Percentiles rank a stretch among this genome's conserved stretches.
phyloP scores from a whole-genome alignment of 2,329 filamentous ascomycete species.

The Fusarium albidum region DNA sequence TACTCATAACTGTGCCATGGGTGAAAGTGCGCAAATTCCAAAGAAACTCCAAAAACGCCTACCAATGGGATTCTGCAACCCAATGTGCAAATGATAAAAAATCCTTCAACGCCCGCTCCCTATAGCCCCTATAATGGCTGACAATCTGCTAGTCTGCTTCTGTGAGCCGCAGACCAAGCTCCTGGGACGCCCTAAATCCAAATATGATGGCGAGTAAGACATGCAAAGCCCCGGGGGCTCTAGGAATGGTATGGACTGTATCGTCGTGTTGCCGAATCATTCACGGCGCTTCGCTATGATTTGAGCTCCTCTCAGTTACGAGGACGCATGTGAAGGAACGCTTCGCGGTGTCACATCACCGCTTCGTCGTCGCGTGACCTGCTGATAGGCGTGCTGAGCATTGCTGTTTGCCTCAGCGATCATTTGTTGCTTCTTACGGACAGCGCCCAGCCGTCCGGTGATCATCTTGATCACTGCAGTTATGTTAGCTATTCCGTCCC shows the following conservation, averaged over 20 bases:
- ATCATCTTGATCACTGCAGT: conserved; percentile 69
- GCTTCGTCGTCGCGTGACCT: conserved; percentile 57
- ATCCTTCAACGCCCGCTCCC: conserved; percentile 39
- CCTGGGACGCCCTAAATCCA: conserved; percentile 34
- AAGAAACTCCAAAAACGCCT: conserved; percentile 36
- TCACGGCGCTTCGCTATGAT: conserved; percentile 14
- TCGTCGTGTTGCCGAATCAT: conserved; percentile 33
- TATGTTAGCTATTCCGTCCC: conserved; percentile 33
- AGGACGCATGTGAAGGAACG: conserved; percentile 57
- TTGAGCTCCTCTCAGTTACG: conserved; percentile 28
- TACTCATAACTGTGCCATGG: conserved; percentile 8
- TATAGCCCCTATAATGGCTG: conserved; percentile 27
- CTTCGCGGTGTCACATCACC: conserved; percentile 65
- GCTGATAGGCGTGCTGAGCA: conserved; percentile 54
- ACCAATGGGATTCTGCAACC: conserved; percentile 34
- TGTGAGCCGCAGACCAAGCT: conserved; percentile 36
- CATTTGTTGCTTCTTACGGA: conserved; percentile 68
- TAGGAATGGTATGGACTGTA: conserved; percentile 33
- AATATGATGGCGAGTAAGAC: conserved; percentile 33
- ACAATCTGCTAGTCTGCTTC: conserved; percentile 39
- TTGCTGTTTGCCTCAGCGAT: conserved; percentile 65
- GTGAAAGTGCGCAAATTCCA: conserved; percentile 8
- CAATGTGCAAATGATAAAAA: conserved; percentile 23
- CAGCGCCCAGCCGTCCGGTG: conserved; percentile 59
- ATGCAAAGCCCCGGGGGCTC: conserved; percentile 30